Evolutionary conservation across 345 rosid species (phyloP), one percentile per base, ranked within the genome.

Genomic region (Erodium maritimum): DNA sequence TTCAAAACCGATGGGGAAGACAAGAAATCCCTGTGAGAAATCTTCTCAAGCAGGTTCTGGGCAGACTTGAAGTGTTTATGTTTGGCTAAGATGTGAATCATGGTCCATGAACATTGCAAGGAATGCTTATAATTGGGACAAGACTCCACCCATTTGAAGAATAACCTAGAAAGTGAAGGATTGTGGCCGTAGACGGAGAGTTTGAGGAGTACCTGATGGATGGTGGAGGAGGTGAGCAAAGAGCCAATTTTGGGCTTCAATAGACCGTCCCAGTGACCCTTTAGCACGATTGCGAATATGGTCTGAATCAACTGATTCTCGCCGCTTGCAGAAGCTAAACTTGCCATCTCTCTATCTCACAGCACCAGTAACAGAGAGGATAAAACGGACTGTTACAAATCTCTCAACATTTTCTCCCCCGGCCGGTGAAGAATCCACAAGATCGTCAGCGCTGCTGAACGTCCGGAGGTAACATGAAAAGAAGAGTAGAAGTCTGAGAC

Each of bases 11-110:
- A 53, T 0, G 82, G 83, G 58, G 84, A 82, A 10, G 96, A 86
- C 73, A 91, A 65, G 63, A 84, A 85, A 72, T 88, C 91, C 70
- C 72, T 68, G 2, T 60, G 73, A 21, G 94, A 74, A 62, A 88
- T 80, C 78, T 81, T 91, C 33, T 86, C 83, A 66, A 88, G 95
- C 89, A 91, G 71, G 37, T 66, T 68, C 69, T 91, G 96, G 21
- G 90, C 98, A 17, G 71, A 70, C 69, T 71, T 84, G 78, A 79
- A 88, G 81, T 82, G 82, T 17, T 78, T 70, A 73, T 73, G 73
- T 64, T 81, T 80, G 0, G 91, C 77, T 1, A 91, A 71, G 65
- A 88, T 65, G 57, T 81, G 67, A 54, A 91, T 61, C 98, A 88
- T 91, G 22, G 84, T 71, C 96, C 96, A 91, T 0, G 89, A 81